Conservation (phyloP, 805 yeast genomes). For the Candida suzukii region DNA sequence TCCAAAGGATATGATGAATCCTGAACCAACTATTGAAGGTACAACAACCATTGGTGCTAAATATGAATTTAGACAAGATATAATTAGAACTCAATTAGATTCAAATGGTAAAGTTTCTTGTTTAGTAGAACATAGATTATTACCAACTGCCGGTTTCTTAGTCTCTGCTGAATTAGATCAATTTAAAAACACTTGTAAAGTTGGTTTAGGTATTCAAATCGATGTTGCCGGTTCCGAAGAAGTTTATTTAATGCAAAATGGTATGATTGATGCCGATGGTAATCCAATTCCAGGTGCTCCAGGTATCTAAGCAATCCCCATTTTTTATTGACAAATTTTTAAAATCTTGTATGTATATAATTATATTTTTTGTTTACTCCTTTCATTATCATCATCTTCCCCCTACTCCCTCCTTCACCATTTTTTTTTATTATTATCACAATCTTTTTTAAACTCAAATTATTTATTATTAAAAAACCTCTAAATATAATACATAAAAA, state of each 20-base stretch:
- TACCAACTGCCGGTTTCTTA: slow-evolving; percentile 83
- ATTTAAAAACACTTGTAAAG: slow-evolving; percentile 62
- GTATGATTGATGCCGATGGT: slow-evolving; percentile 74
- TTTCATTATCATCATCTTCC: no score
- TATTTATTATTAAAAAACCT: no score
- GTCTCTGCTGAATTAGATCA: slow-evolving; percentile 92
- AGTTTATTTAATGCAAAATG: slow-evolving; percentile 86
- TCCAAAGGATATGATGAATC: slow-evolving; percentile 13
- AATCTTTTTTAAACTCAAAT: no score
- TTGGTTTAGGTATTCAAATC: slow-evolving; percentile 93
- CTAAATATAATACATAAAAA: no score
- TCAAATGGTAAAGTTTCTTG: slow-evolving; percentile 86
- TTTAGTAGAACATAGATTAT: slow-evolving; percentile 85
- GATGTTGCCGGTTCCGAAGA: slow-evolving; percentile 95
- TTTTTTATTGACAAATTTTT: no score
- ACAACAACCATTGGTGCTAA: slow-evolving; percentile 92
- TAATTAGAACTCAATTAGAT: slow-evolving; percentile 92
- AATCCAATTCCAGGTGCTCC: slow-evolving; percentile 82
- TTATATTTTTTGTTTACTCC: no score
- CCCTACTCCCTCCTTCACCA: no score
- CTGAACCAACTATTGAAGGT: slow-evolving; percentile 80
- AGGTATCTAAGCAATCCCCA: no score
- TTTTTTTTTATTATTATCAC: no score
- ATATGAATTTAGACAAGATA: slow-evolving; percentile 94
- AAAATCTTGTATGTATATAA: no score